Evolutionary conservation across 225 moss, liverwort and hornwort species (phyloP).

Genomic region (Sphagnum tenellum): DNA sequence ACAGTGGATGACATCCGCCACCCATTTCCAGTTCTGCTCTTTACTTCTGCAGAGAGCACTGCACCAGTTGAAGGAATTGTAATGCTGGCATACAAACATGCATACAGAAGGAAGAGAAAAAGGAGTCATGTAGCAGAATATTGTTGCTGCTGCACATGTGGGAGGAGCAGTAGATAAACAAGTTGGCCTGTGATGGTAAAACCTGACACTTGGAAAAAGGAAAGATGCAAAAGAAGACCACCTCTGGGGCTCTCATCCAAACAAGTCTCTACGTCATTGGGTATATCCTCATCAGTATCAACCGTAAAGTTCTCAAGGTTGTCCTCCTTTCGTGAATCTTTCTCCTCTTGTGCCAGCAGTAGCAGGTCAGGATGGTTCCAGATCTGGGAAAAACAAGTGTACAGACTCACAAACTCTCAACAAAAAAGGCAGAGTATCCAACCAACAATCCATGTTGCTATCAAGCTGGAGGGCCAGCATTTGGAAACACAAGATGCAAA

Average conservation of each 20-base stretch:
- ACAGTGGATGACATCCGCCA: background rate
- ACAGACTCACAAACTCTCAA: too few species aligned
- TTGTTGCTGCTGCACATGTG: too few species aligned
- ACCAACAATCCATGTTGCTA: too few species aligned
- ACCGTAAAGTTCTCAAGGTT: slow-evolving; percentile 49
- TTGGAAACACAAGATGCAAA: too few species aligned
- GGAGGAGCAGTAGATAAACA: too few species aligned
- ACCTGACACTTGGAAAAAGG: too few species aligned
- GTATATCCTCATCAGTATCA: slow-evolving; percentile 83
- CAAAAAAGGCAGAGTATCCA: too few species aligned
- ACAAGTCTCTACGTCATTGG: slow-evolving; percentile 43
- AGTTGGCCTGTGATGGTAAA: too few species aligned
- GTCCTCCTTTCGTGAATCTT: slow-evolving; percentile 52
- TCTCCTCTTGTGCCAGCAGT: slow-evolving; percentile 63
- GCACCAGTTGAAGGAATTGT: background rate
- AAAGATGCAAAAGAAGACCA: slow-evolving; percentile 8
- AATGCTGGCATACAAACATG: background rate
- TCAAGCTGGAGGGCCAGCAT: too few species aligned
- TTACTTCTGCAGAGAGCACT: slow-evolving; percentile 30
- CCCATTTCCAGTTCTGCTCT: slow-evolving; percentile 16
- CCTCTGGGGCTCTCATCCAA: slow-evolving; percentile 35
- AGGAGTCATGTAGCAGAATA: too few species aligned
- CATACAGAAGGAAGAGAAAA: too few species aligned
- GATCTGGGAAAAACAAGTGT: slow-evolving; percentile 14
- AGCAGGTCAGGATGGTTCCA: slow-evolving; percentile 99